Evolutionary conservation across 78 protist species (phyloP).

Genomic region (Planoprotostelium fungivorum): DNA sequence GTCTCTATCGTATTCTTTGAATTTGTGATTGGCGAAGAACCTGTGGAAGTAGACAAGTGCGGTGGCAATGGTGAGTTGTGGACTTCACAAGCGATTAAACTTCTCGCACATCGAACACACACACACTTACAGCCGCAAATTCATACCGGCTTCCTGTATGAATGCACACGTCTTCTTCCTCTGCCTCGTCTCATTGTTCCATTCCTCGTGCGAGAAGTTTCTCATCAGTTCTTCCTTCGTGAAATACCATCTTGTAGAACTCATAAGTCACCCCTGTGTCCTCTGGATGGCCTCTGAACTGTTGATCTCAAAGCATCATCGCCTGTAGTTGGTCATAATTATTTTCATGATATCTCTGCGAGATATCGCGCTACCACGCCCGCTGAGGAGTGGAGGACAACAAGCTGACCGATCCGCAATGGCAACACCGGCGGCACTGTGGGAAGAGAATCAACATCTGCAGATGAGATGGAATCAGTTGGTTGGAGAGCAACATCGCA

Average conservation of each 20-base stretch:
- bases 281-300: no score
- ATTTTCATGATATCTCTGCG: no score
- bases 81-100: conserved; percentile 25
- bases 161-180: neutral
- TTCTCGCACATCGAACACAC: neutral
- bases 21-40: conserved; percentile 65
- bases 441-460: neutral
- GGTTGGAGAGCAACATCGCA: neutral
- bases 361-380: no score
- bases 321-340: no score
- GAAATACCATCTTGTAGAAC: no score
- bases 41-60: conserved; percentile 83
- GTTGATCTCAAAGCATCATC: no score
- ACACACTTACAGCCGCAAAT: neutral
- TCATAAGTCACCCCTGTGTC: no score
- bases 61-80: conserved; percentile 80
- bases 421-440: no score
- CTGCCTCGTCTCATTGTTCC: neutral
- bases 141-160: neutral
- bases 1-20: conserved; percentile 42
- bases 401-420: no score
- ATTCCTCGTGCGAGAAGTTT: neutral
- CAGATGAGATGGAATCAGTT: neutral
- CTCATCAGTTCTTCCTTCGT: neutral
- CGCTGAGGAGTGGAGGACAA: no score